Conservation (phyloP, 345 rosid species). For the Trapa bicornis region DNA sequence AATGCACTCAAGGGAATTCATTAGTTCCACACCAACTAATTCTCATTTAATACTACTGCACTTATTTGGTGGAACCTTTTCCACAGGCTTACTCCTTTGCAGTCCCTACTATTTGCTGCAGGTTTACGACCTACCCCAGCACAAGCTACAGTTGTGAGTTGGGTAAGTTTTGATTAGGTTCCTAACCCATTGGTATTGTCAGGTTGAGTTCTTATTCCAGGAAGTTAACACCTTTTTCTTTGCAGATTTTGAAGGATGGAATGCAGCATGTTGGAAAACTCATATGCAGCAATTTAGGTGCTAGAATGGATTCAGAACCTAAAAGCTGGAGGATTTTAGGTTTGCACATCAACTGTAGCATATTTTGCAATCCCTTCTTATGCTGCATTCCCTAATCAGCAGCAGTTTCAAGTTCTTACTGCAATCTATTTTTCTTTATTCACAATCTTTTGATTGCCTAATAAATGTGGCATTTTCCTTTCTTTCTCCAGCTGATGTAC, state of each 20-base stretch:
- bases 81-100: conserved; percentile 40
- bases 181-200: not conserved
- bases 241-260: conserved; percentile 81
- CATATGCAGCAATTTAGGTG: conserved; percentile 85
- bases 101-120: conserved; percentile 98
- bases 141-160: conserved; percentile 87
- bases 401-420: too few relatives aligned
- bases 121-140: conserved; percentile 93
- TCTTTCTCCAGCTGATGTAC: conserved; percentile 66
- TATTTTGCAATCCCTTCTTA: not conserved
- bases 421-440: not conserved
- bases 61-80: conserved; percentile 8
- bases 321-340: conserved; percentile 88
- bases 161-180: conserved; percentile 41
- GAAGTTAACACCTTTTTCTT: conserved; percentile 5
- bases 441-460: not conserved
- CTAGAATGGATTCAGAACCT: conserved; percentile 97
- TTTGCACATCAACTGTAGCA: conserved; percentile 12
- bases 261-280: conserved; percentile 95
- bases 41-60: not conserved
- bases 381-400: not conserved
- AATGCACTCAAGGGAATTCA: too few relatives aligned
- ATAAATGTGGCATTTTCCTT: not conserved
- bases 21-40: not conserved
- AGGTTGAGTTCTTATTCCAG: conserved; percentile 2